Base-by-base conservation (phyloP, 2,329 filamentous ascomycete species). In the Penicillium digitatum region DNA sequence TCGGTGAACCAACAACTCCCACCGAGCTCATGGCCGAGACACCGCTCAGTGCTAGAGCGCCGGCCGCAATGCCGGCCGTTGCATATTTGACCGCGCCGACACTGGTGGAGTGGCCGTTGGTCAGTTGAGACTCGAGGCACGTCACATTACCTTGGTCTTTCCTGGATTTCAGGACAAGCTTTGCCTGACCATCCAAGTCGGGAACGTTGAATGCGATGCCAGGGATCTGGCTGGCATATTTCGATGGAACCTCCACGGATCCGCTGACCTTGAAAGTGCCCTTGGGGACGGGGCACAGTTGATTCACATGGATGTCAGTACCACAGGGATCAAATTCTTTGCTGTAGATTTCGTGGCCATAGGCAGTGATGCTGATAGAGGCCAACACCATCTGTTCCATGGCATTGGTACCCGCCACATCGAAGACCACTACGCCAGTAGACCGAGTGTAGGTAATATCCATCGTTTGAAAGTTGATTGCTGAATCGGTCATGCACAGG, bases 151-250 rank as follows among this genome's bases (percentile, higher is more conserved):
- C 67, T 37, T 79, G 81, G 5, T 76, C 78, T 31, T 87, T 83
- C 37, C 83, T 74, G 5, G 83, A 76, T 56, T 81, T 85, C 43
- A 99, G 81, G 69, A 90, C 78, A 60, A 99, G 78, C 42, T 86
- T 94, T 32, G 92, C 94, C 66, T 87, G 76, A 35, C 93, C 93
- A 52, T 93, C 87, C 63, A 99, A 87, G 70, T 99, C 92, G 47
- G 94, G 94, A 31, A 99, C 80, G 57, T 84, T 82, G 76, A 96
- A 99, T 12, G 93, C 93, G 62, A 99, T 95, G 2, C 84, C 77
- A 1, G 94, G 94, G 38, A 99, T 93, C 74, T 88, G 76, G 51
- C 81, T 81, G 53, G 89, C 85, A 68, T 86, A 93, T 57, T 85
- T 68, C 0, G 82, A 74, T 16, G 91, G 88, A 37, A 99, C 88